A percentile compares a stretch with the other conserved stretches of the same genome.
phyloP scores from a whole-genome alignment of 2,329 filamentous ascomycete species.

The Paracoccidioides lutzii region DNA sequence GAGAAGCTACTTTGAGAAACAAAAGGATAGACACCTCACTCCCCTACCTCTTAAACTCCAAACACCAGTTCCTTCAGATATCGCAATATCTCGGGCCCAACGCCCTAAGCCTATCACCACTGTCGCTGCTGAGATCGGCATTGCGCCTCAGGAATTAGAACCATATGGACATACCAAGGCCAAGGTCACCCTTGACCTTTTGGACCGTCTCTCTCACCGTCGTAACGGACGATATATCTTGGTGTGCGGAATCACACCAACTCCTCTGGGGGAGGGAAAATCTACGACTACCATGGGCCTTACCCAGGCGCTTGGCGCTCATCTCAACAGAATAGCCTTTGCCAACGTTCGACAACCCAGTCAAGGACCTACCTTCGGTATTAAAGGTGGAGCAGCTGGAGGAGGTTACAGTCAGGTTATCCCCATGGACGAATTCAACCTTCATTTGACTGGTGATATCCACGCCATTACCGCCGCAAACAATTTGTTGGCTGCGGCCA shows the following conservation, averaged over 20 bases:
- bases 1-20: constrained; percentile 64
- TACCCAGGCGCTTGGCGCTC: constrained; percentile 80
- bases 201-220: constrained; percentile 77
- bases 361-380: constrained; percentile 94
- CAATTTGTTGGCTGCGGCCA: constrained; percentile 89
- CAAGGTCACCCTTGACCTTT: constrained; percentile 73
- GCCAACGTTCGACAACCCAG: constrained; percentile 95
- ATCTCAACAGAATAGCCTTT: constrained; percentile 76
- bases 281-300: constrained; percentile 96
- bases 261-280: constrained; percentile 92
- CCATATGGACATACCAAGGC: constrained; percentile 93
- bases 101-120: constrained; percentile 82
- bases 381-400: constrained; percentile 94
- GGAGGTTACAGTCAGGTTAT: constrained; percentile 99
- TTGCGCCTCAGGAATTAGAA: constrained; percentile 78
- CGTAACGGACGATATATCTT: constrained; percentile 82
- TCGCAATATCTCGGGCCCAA: constrained; percentile 78
- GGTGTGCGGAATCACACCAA: constrained; percentile 91
- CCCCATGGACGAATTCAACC: constrained; percentile 98
- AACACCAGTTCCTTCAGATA: constrained; percentile 84
- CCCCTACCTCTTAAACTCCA: constrained; percentile 73
- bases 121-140: constrained; percentile 75
- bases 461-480: constrained; percentile 95
- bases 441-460: constrained; percentile 94
- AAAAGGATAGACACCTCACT: constrained; percentile 65